Evolutionary conservation across 2,329 filamentous ascomycete genomes (phyloP), one percentile per base, ranked within the genome.

Genomic region (Pestalotiopsis sp.): DNA sequence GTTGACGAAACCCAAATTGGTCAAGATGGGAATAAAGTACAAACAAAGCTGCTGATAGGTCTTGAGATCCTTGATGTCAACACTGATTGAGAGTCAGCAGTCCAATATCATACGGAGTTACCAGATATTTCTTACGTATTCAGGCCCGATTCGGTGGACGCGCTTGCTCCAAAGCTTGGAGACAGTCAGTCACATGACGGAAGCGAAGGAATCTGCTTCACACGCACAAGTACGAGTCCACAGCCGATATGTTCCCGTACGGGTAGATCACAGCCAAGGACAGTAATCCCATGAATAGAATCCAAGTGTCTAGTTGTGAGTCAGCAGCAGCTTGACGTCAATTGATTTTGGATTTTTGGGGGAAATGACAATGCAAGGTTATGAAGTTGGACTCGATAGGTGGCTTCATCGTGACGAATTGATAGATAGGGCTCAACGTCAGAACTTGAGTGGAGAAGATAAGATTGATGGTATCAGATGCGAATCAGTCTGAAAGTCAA

Each of bases 31-130:
- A 20, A 84, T 74, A 59, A 86, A 77, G 71, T 86, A 88, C 44
- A 86, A 71, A 64, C 81, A 82, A 3, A 87, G 69, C 70, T 87
- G 85, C 71, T 87, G 85, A 67, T 86, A 87, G 0, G 77, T 79
- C 68, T 79, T 79, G 17, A 87, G 72, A 1, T 77, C 74, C 59
- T 85, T 86, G 62, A 87, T 73, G 70, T 87, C 84, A 55, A 86
- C 72, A 14, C 84, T 87, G 57, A 38, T 26, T 4, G 10, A 4
- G 11, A 11, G 22, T 58, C 13, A 58, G 7, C 30, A 9, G 56
- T 10, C 4, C 0, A n/a, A 52, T 22, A 30, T 30, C 7, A 1
- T 4, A 9, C 5, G 20, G 17, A 9, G 22, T 9, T 3, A 10
- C n/a, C 1, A 52, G 3, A 22, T 52, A 2, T 3, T 66, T 40